Conservation (phyloP, 768 basidiomycete species). For the Hygrocybe punicea region DNA sequence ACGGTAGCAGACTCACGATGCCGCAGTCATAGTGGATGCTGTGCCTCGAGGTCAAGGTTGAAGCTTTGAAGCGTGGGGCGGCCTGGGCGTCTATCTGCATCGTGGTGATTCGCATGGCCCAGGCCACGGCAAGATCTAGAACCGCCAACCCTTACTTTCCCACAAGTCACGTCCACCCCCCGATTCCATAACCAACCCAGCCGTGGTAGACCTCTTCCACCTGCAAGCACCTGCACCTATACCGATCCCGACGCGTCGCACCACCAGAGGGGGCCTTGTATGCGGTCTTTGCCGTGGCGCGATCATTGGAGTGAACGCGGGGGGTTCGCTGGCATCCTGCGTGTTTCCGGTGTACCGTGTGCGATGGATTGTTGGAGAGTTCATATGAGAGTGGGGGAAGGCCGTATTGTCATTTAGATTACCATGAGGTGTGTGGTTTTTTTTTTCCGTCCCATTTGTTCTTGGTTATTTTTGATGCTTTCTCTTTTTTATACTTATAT, state of each 20-base stretch:
- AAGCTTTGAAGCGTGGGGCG: too few relatives aligned
- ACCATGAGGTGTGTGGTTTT: slow-evolving; percentile 88
- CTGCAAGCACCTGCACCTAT: slow-evolving; percentile 4
- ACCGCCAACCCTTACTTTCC: too few relatives aligned
- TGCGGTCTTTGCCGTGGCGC: slow-evolving; percentile 77
- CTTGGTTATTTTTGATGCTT: slow-evolving; percentile 3
- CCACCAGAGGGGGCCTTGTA: slow-evolving; percentile 45
- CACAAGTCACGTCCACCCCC: neutral
- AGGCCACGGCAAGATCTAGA: too few relatives aligned
- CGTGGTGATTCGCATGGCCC: too few relatives aligned
- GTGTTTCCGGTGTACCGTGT: slow-evolving; percentile 81
- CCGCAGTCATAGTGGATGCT: too few relatives aligned
- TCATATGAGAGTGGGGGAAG: slow-evolving; percentile 84
- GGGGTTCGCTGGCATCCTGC: slow-evolving; percentile 85
- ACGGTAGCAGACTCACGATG: too few relatives aligned
- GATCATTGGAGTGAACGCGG: slow-evolving; percentile 86
- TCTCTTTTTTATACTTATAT: neutral
- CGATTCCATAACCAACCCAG: too few relatives aligned
- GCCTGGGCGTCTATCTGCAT: too few relatives aligned
- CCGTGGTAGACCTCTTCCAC: neutral
- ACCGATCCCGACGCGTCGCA: slow-evolving; percentile 19
- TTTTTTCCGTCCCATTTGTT: too few relatives aligned
- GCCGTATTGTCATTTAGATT: slow-evolving; percentile 93
- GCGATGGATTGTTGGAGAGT: slow-evolving; percentile 75
- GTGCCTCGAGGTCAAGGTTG: too few relatives aligned